Evolutionary conservation across 2,329 filamentous ascomycete species (phyloP).

Genomic region (Penicillium sp.): DNA sequence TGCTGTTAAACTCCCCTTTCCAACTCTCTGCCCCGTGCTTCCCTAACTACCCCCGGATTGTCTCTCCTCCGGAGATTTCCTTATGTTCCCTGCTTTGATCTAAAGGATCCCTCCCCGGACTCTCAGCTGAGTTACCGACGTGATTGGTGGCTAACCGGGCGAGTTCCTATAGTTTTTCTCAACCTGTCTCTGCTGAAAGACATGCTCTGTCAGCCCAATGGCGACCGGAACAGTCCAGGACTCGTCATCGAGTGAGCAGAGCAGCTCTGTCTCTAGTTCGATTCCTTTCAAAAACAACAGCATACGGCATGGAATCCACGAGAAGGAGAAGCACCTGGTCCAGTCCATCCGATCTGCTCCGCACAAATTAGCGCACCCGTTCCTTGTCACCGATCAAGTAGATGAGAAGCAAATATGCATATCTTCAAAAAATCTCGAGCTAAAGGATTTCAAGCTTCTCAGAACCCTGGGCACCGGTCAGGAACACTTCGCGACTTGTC

Average conservation of each 20-base stretch:
- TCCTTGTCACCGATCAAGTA: conserved; percentile 36
- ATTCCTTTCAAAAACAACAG: conserved; percentile 13
- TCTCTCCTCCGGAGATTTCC: background rate
- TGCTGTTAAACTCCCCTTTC: conserved; percentile 17
- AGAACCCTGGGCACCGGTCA: conserved; percentile 49
- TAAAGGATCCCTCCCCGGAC: conserved; percentile 2
- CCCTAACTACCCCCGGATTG: conserved; percentile 4
- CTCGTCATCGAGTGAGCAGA: conserved; percentile 27
- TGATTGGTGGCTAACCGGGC: conserved; percentile 23
- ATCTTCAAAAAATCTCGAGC: conserved; percentile 35
- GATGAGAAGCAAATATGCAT: conserved; percentile 38
- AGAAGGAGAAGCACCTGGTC: conserved; percentile 30
- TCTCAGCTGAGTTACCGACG: conserved; percentile 12
- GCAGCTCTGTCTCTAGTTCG: conserved; percentile 19
- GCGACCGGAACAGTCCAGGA: conserved; percentile 39
- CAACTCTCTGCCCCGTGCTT: conserved; percentile 16
- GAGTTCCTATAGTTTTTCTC: conserved; percentile 16
- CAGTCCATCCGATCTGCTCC: conserved; percentile 25
- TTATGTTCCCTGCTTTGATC: conserved; percentile 11
- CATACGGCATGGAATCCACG: conserved; percentile 23
- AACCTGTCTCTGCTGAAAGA: conserved; percentile 20
- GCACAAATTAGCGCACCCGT: conserved; percentile 33
- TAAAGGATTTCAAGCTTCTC: conserved; percentile 46
- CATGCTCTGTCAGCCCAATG: conserved; percentile 37
- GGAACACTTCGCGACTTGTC: conserved; percentile 9